phyloP scores from a whole-genome alignment of 768 basidiomycete genomes.

The Tylopilus sp. region DNA sequence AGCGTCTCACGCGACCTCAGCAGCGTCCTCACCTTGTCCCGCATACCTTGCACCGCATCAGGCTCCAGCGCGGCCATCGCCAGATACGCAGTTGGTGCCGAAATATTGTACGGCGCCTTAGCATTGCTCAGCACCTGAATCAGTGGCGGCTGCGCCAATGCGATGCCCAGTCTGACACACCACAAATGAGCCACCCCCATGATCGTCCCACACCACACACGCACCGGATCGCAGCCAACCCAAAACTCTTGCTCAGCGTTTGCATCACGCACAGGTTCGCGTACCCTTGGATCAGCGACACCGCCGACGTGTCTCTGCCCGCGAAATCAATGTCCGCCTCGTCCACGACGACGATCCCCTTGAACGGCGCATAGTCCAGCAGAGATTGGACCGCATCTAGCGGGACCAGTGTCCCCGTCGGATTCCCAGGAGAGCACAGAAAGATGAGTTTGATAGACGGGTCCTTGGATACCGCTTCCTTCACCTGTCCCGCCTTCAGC shows the following conservation, averaged over 20 bases:
- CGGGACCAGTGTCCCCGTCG: constrained; percentile 85
- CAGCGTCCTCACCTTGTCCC: constrained; percentile 57
- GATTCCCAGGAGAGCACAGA: constrained; percentile 96
- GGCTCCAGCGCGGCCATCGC: constrained; percentile 77
- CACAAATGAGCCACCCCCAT: not conserved
- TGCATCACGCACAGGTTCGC: constrained; percentile 93
- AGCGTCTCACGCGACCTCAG: constrained; percentile 55
- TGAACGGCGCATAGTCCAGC: constrained; percentile 77
- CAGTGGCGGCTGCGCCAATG: constrained; percentile 83
- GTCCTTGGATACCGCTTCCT: constrained; percentile 62
- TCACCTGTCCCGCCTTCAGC: constrained; percentile 49
- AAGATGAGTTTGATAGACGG: constrained; percentile 87
- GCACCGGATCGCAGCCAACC: constrained; percentile 91
- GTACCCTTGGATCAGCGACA: constrained; percentile 70
- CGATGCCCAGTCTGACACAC: constrained; percentile 74
- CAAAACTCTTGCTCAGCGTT: constrained; percentile 95
- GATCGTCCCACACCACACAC: constrained; percentile 16
- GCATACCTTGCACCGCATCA: constrained; percentile 59
- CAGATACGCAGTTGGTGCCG: constrained; percentile 81
- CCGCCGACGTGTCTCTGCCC: constrained; percentile 56
- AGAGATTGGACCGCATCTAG: constrained; percentile 64
- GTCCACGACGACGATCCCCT: constrained; percentile 90
- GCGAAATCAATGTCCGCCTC: constrained; percentile 98
- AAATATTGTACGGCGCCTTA: constrained; percentile 98
- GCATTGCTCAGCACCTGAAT: constrained; percentile 91